Percentiles rank a stretch among this genome's conserved stretches.
phyloP scores from a whole-genome alignment of 148 eudicot species.

The Camellia sinensis region DNA sequence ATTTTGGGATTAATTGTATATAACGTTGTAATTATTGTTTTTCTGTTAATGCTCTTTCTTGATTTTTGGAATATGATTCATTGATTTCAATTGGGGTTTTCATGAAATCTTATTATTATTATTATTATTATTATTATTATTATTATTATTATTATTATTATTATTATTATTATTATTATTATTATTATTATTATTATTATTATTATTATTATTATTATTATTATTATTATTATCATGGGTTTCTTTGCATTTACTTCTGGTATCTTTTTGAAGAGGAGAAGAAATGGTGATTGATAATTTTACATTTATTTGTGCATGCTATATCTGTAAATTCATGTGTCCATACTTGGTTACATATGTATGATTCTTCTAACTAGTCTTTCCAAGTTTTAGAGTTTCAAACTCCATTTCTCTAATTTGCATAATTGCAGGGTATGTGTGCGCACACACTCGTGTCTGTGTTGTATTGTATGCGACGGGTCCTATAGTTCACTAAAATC shows the following conservation, averaged over 20 bases:
- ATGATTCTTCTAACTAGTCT: background rate
- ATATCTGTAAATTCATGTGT: background rate
- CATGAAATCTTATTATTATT: background rate
- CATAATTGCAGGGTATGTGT: background rate
- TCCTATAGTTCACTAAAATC: background rate
- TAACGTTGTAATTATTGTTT: constrained; percentile 7
- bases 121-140: background rate
- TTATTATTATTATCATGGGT: background rate
- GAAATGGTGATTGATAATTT: constrained; percentile 7
- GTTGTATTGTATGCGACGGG: background rate
- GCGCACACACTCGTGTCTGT: too few species aligned
- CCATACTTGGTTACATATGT: background rate
- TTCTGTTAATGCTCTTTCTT: background rate
- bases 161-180: background rate
- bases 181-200: background rate
- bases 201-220: too few species aligned
- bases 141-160: background rate
- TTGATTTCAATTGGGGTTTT: constrained; percentile 2
- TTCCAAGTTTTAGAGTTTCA: background rate
- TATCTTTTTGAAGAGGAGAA: constrained; percentile 3
- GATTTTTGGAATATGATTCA: background rate
- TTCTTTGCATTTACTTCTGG: constrained; percentile 5
- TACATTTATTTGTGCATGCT: background rate
- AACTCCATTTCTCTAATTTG: background rate
- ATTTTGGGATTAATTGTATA: background rate